A percentile compares a stretch with the other conserved stretches of the same genome.
phyloP scores from a whole-genome alignment of 1,284 basidiomycete genomes.

The Cerioporus squamosus region DNA sequence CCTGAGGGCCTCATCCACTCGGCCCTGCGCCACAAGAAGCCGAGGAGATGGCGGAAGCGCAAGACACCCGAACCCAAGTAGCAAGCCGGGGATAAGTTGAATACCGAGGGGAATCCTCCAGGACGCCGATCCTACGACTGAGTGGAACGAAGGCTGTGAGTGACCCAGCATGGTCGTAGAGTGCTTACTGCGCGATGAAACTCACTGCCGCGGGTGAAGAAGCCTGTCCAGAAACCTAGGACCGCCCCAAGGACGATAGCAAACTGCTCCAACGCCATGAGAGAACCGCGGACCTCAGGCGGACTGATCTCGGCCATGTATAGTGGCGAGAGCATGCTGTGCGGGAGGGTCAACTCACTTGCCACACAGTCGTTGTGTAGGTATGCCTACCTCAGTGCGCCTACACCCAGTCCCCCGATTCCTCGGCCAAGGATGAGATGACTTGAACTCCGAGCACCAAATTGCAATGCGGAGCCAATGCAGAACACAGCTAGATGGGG shows the following conservation, averaged over 20 bases:
- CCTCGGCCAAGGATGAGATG: conserved; percentile 71
- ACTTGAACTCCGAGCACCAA: conserved; percentile 55
- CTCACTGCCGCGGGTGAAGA: conserved; percentile 67
- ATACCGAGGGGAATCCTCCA: conserved; percentile 80
- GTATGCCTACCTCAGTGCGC: conserved; percentile 62
- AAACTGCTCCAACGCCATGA: conserved; percentile 80
- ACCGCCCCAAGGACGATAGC: conserved; percentile 81
- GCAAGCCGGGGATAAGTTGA: conserved; percentile 71
- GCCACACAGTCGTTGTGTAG: neutral
- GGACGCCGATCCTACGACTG: conserved; percentile 62
- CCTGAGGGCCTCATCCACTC: conserved; percentile 42
- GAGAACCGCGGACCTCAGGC: conserved; percentile 80
- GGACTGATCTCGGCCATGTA: conserved; percentile 87
- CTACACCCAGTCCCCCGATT: conserved; percentile 80
- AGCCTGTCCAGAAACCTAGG: conserved; percentile 82
- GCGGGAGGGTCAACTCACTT: neutral
- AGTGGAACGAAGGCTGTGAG: neutral
- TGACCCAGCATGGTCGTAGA: too few species aligned
- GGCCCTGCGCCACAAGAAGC: conserved; percentile 61
- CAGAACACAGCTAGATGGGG: conserved; percentile 62
- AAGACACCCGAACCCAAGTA: conserved; percentile 65
- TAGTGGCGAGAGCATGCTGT: conserved; percentile 75
- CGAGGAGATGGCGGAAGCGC: conserved; percentile 78
- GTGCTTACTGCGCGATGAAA: conserved; percentile 8
- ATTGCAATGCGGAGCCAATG: conserved; percentile 73